Base-by-base conservation (phyloP, 768 basidiomycete species). In the Kwoniella dendrophila region DNA sequence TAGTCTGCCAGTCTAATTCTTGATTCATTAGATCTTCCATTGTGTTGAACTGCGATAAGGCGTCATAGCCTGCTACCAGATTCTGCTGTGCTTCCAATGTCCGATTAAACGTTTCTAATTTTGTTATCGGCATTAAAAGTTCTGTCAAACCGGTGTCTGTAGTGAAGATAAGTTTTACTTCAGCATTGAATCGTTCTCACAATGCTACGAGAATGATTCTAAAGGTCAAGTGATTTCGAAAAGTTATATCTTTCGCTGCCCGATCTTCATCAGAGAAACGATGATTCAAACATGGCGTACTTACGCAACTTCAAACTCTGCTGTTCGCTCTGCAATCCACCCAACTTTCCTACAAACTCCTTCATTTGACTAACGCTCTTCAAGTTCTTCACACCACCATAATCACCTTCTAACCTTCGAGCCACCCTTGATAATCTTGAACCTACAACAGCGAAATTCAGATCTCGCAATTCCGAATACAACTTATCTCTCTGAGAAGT, bases 11-110 rank as follows among this genome's bases (percentile, higher is more conserved):
- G 41, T 93, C 90, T 1, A 88, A 87, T 54, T 90, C 90, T 70
- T 90, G 89, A 18, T 90, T 86, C 64, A 98, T 87, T 69, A 99
- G 81, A 58, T 94, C 91, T 75, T 98, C 95, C 57, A 99, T 90
- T 0, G 87, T 86, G n/a, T 81, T 81, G 43, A 96, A 83, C 77
- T 98, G 96, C 3, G 83, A 83, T 12, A 86, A 81, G 27, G 89
- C 82, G 70, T 97, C 90, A 73, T 94, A 92, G 6, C 92, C 94
- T 6, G 93, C 91, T 30, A 98, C 85, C n/a, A 99, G 83, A 78
- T 98, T 98, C 78, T 98, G 96, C 74, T 98, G 95, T 14, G 96
- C 89, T 80, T 98, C 94, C 10, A 99, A 82, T 11, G 88, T 89
- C 73, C 87, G 89, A 80, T 92, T 92, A 81, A 99, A 99, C 47